Base-by-base conservation (phyloP, 768 basidiomycete species). In the Suillus lakei region DNA sequence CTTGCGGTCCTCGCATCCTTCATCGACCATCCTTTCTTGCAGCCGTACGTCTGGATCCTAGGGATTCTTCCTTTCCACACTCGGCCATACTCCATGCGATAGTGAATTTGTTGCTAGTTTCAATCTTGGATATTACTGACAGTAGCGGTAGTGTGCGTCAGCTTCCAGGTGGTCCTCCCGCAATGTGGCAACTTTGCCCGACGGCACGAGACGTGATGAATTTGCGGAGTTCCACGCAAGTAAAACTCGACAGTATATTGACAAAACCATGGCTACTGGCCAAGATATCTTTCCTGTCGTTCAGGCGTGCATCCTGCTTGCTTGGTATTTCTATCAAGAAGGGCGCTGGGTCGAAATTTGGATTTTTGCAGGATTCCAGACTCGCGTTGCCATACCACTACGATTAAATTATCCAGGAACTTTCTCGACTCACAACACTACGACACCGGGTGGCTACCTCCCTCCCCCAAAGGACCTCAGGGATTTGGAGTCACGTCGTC, bases 321-420 rank as follows among this genome's bases (percentile, higher is more conserved):
- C 91, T 2, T 95, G 93, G 93, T 95, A 93, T 77, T 94, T 95
- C 69, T 95, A 94, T 72, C 90, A 93, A 64, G 93, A 95, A 77
- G 93, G 93, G 3, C 84, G 92, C 62, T 86, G 93, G 93, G 93
- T 95, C 10, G 93, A 95, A 77, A 90, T 95, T 4, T 95, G 93
- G 93, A 91, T 94, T 46, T 93, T 93, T 77, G 92, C 93, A 23
- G 91, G 86, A 15, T 94, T 94, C 71, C 91, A 93, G 73, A 92
- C 89, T 18, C 85, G 93, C 36, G 91, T 92, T 23, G 91, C 92
- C 30, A 84, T 95, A 21, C 93, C 93, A 6, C 81, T 95, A 36
- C 88, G 93, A 50, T 78, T 94, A 32, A 95, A 95, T 76, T 93
- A 92, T 74, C 93, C 92, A 4, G 93, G 93, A 41, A 93, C 93